phyloP scores from a whole-genome alignment of 2,329 filamentous ascomycete genomes.

The Coniochaeta sp. region DNA sequence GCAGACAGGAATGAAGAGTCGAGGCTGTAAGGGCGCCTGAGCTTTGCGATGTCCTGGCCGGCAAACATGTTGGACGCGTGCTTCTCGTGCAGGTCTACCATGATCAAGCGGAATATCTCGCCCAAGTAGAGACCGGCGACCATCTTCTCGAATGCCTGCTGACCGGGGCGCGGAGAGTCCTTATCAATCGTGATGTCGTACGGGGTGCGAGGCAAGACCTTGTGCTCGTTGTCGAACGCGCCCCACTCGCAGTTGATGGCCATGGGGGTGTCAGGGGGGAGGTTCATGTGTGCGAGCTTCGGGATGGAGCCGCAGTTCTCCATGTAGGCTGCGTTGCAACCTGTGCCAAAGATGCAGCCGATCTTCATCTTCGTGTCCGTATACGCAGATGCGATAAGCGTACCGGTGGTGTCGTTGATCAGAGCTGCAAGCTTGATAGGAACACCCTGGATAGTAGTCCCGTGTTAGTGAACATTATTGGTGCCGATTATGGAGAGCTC shows the following conservation, averaged over 20 bases:
- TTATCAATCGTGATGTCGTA: conserved; percentile 87
- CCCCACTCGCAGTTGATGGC: conserved; percentile 98
- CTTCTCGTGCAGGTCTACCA: conserved; percentile 80
- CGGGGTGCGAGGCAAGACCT: conserved; percentile 74
- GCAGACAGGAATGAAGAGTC: conserved; percentile 90
- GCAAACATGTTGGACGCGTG: conserved; percentile 71
- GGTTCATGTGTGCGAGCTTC: conserved; percentile 86
- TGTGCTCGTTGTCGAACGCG: conserved; percentile 90
- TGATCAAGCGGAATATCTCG: conserved; percentile 84
- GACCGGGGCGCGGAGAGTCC: conserved; percentile 84
- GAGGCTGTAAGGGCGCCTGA: conserved; percentile 81
- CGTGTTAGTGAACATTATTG: neutral
- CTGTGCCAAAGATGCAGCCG: conserved; percentile 96
- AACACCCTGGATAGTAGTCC: conserved; percentile 57
- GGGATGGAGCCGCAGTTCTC: conserved; percentile 85
- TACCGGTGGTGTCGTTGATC: conserved; percentile 97
- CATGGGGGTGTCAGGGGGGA: conserved; percentile 77
- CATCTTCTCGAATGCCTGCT: conserved; percentile 98
- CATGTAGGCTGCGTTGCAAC: conserved; percentile 98
- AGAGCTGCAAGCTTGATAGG: conserved; percentile 89
- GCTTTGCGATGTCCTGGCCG: conserved; percentile 69
- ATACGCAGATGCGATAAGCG: conserved; percentile 91
- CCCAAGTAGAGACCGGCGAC: conserved; percentile 90
- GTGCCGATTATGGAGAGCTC: neutral
- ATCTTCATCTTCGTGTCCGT: conserved; percentile 92